Base-by-base conservation (phyloP, 2,329 filamentous ascomycete genomes). In the Juglanconis oblonga region DNA sequence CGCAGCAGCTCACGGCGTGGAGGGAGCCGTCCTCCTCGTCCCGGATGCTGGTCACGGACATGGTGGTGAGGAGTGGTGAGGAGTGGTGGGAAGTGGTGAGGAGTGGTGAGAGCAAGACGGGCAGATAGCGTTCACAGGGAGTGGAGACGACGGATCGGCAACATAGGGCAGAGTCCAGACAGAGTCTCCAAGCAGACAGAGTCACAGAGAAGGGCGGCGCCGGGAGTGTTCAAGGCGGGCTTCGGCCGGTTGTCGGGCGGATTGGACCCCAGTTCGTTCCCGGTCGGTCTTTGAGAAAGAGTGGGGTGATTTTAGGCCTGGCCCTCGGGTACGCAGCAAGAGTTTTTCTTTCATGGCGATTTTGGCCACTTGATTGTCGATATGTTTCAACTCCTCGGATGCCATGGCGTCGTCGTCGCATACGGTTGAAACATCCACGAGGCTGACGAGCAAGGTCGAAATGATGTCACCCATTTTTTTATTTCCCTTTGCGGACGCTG, bases 21-120 rank as follows among this genome's bases (percentile, higher is more conserved):
- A 65, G 53, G 7, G 67, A 67, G 55, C 73, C 70, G 52, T 76
- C 74, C 56, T 77, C 74, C 52, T 71, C 71, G 62, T 77, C 67
- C 32, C 64, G 64, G 57, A 69, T 62, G 13, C 64, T 64, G 33
- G 49, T 42, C 52, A 31, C 45, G 24, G 45, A 48, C 45, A 48
- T 48, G 17, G 45, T n/a, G 8, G 9, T 7, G n/a, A 14, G 40
- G 40, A 13, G 5, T 44, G 44, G 9, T 17, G 17, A 7, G 17
- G 44, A 17, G 44, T 17, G 9, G 17, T 5, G 42, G 14, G n/a
- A 45, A 17, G n/a, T 2, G 17, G 8, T 7, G n/a, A 10, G 29
- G 33, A 14, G 24, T 14, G 8, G 45, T 29, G 32, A 53, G 11
- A 32, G 45, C 42, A 57, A 57, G 53, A 48, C 31, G 42, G 29